Evolutionary conservation across 192 early-diverging fungal genomes (phyloP).

Genomic region (Backusella parvicylindrica): DNA sequence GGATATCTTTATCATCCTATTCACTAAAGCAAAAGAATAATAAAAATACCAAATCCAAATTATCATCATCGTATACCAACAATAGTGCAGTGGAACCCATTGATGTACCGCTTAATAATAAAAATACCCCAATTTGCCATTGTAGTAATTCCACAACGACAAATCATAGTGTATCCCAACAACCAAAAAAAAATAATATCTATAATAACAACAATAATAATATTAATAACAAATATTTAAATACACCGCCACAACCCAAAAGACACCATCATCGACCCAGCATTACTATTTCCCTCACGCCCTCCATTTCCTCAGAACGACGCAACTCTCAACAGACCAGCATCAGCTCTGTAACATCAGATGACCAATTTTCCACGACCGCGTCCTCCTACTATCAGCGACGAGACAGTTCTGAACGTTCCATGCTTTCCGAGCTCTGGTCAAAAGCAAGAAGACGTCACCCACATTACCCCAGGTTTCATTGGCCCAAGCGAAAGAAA

Average conservation of each 20-base stretch:
- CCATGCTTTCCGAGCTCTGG: constrained; percentile 1
- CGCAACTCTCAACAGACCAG: constrained; percentile 16
- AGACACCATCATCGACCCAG: constrained; percentile 4
- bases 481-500: constrained; percentile 4
- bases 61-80: not conserved
- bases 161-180: not conserved
- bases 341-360: constrained; percentile 5
- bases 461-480: constrained; percentile 11
- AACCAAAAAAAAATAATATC: not conserved
- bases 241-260: not conserved
- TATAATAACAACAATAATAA: not conserved
- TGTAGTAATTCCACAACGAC: not conserved
- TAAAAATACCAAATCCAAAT: not conserved
- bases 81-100: not conserved
- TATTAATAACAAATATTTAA: not conserved
- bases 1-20: not conserved
- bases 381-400: not conserved
- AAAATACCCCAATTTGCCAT: not conserved
- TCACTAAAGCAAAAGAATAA: not conserved
- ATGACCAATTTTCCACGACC: constrained; percentile 14
- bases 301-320: not conserved
- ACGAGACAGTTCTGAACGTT: not conserved
- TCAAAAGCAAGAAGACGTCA: constrained; percentile 3
- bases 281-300: constrained; percentile 2
- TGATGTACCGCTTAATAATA: not conserved